Evolutionary conservation across 2,329 filamentous ascomycete genomes (phyloP), one percentile per base, ranked within the genome.

Genomic region (Botrytis hyacinthi): DNA sequence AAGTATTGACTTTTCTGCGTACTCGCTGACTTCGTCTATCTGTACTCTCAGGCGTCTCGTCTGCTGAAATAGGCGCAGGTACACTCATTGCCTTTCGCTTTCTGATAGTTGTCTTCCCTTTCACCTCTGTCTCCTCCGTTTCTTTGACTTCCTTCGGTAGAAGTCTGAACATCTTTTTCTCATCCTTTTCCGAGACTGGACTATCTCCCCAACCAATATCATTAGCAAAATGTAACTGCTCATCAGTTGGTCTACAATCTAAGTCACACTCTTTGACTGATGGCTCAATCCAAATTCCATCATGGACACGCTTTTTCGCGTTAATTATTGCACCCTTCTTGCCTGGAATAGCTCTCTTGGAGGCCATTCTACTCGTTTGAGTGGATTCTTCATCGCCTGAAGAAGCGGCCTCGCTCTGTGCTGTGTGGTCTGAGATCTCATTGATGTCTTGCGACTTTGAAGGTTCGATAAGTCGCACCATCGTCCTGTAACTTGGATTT

Each of bases 301-400:
- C 5, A 16, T 18, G 14, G 18, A 29, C 18, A 29, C n/a, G n/a
- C n/a, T 18, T 8, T 54, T 7, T 29, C n/a, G n/a, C n/a, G 6
- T 54, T 54, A 7, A 6, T 0, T n/a, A 0, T 29, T 29, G 26
- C 51, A 8, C 4, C n/a, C 0, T 54, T 29, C 2, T 6, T 18
- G n/a, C n/a, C 14, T 29, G 1, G 14, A 29, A 54, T 18, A 0
- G 6, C 14, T 54, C 51, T 29, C 0, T 54, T 54, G 14, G 6
- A 29, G 29, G n/a, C 6, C 29, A 16, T n/a, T 29, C 14, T 14
- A 54, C 7, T 54, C n/a, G 14, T 3, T 29, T 18, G 51, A 8
- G 3, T 29, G 2, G n/a, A 6, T 54, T 54, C n/a, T 18, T 3
- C 6, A 18, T 54, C 26, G 3, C 12, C 18, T 18, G n/a, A 54